Base-by-base conservation (phyloP, 2,329 filamentous ascomycete genomes). In the Tolypocladium paradoxum region DNA sequence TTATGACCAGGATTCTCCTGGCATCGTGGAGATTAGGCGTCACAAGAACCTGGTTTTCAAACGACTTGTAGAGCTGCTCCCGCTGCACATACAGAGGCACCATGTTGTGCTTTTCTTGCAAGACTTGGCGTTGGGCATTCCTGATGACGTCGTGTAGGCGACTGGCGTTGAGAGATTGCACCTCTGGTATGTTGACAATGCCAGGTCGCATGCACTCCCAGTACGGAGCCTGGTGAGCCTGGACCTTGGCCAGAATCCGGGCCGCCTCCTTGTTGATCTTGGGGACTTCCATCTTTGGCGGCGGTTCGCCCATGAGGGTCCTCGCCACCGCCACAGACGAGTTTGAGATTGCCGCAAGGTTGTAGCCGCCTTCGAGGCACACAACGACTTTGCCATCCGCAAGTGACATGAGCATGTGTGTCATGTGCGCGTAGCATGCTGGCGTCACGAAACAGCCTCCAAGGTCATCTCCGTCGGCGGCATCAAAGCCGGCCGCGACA, bases 321-420 rank as follows among this genome's bases (percentile, higher is more conserved):
- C 84, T 84, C 1, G 90, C 93, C 1, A 99, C 93, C 3, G 92
- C 90, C 5, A 96, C 78, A 1, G 93, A 91, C 5, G 93, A 97
- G 54, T 88, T 84, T 0, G 93, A 95, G 54, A 99, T 99, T 0
- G 93, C 93, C 48, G 83, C 76, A 27, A 99, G 81, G 62, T 97
- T 97, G 70, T 99, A 99, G 9, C 93, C 93, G 24, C 93, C 93
- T 72, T 99, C 93, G 2, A 99, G 77, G 65, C 91, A 96, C 9
- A 96, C 92, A 2, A 89, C 88, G 16, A 99, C 79, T 65, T 91
- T 96, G 31, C 93, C 93, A 46, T 84, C 79, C 0, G 93, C 92
- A 22, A 99, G 76, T 2, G 89, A 90, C 91, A 96, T 97, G 48
- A 99, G 81, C 92, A 97, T 96, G 65, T 96, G 90, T 18, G 93